Conservation (phyloP, 495 filamentous ascomycete genomes). For the Mytilinidion resinicola region DNA sequence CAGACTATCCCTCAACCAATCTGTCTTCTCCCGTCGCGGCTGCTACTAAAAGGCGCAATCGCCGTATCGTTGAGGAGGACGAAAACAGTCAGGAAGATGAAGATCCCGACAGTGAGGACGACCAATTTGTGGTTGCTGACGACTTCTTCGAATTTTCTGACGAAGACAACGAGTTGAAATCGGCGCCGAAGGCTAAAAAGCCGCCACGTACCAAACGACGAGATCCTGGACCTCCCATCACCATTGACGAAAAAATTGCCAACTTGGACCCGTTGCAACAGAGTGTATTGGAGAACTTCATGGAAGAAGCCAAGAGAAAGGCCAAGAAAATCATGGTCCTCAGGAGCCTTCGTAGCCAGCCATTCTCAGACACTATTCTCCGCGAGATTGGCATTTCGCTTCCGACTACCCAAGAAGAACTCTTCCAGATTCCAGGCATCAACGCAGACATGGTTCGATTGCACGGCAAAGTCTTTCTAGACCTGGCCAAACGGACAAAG, state of each 20-base stretch:
- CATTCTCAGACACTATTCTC: conserved; percentile 72
- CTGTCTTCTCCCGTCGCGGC: conserved; percentile 74
- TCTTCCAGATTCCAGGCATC: conserved; percentile 63
- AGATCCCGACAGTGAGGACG: conserved; percentile 19
- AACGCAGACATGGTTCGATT: conserved; percentile 60
- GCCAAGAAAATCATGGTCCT: conserved; percentile 61
- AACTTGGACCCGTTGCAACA: conserved; percentile 55
- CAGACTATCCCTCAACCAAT: conserved; percentile 65
- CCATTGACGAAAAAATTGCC: conserved; percentile 56
- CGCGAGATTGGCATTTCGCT: conserved; percentile 79
- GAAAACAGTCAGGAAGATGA: conserved; percentile 19
- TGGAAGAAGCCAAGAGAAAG: conserved; percentile 54
- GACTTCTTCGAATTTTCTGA: conserved; percentile 39
- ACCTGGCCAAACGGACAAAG: conserved; percentile 53
- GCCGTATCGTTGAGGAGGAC: conserved; percentile 31
- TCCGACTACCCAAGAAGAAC: conserved; percentile 53
- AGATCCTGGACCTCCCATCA: conserved; percentile 64
- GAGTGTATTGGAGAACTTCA: conserved; percentile 60
- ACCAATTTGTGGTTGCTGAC: conserved; percentile 29
- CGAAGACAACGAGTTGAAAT: conserved; percentile 45
- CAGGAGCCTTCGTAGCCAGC: conserved; percentile 53
- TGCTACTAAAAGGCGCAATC: conserved; percentile 43
- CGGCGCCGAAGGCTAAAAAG: conserved; percentile 49
- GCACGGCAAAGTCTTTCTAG: conserved; percentile 63
- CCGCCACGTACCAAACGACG: conserved; percentile 29